Percentiles rank a stretch among this genome's conserved stretches.
Evolutionary conservation across 371 early-diverging fungal genomes (phyloP).

Genomic region (Mortierella sp.): DNA sequence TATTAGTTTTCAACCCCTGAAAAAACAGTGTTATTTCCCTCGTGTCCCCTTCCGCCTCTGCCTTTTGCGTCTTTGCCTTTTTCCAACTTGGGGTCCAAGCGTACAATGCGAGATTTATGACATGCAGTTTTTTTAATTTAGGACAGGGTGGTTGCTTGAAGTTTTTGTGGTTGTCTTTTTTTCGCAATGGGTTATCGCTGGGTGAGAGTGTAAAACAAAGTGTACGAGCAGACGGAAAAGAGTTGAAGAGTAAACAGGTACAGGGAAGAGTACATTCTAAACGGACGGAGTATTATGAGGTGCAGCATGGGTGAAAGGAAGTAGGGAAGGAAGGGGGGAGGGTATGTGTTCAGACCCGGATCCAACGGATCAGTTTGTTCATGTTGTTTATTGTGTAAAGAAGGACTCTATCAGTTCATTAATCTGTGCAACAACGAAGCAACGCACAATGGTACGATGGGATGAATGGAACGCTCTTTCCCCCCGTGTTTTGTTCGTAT

Average conservation of each 20-base stretch:
- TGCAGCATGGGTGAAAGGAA: neutral
- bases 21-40: too few species aligned
- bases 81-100: neutral
- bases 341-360: neutral
- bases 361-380: neutral
- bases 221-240: neutral
- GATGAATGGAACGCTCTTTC: too few species aligned
- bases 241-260: neutral
- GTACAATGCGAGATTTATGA: neutral
- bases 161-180: neutral
- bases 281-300: conserved; percentile 1
- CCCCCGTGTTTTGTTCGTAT: too few species aligned
- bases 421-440: neutral
- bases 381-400: neutral
- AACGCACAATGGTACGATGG: neutral
- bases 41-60: neutral
- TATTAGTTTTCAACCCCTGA: too few species aligned
- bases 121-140: neutral
- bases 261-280: neutral
- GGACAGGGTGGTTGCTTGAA: neutral
- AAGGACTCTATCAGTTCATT: neutral
- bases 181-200: neutral
- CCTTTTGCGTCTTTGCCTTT: neutral
- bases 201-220: neutral
- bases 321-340: neutral